These are phyloP conservation scores for Pichia sp. DNA, from an alignment of 1,139 yeast genomes.

Conservation along the genomic window DNA sequence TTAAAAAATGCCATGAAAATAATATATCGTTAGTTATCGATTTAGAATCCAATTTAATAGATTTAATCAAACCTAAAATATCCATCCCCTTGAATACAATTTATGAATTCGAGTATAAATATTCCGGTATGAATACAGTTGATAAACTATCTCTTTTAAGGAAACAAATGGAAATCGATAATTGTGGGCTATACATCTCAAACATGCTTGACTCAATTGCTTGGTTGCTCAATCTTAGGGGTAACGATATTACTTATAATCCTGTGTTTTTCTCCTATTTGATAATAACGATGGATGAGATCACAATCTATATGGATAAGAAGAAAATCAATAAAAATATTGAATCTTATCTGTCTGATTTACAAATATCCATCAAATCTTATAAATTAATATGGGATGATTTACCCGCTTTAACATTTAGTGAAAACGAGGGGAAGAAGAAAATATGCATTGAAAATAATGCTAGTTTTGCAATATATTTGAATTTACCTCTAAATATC, in stretches of 20 bases:
- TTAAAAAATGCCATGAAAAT: constrained; percentile 29
- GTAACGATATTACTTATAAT: constrained; percentile 41
- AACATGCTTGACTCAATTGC: constrained; percentile 49
- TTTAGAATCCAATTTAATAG: constrained; percentile 39
- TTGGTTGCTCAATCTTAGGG: constrained; percentile 50
- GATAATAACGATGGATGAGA: constrained; percentile 31
- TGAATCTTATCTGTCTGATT: constrained; percentile 28
- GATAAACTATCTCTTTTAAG: constrained; percentile 30
- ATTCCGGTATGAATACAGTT: constrained; percentile 39
- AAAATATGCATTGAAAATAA: constrained; percentile 35
- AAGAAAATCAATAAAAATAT: constrained; percentile 30
- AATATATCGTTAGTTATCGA: constrained; percentile 40
- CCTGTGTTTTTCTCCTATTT: constrained; percentile 48
- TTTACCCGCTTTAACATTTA: constrained; percentile 27
- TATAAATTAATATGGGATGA: constrained; percentile 42
- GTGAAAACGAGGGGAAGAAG: constrained; percentile 22
- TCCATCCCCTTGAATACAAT: constrained; percentile 16
- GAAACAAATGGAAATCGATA: constrained; percentile 14
- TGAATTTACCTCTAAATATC: constrained; percentile 32
- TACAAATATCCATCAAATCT: constrained; percentile 31
- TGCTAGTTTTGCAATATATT: constrained; percentile 46
- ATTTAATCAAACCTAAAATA: constrained; percentile 26
- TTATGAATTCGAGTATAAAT: constrained; percentile 36
- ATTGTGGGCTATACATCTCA: constrained; percentile 28
- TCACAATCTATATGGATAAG: constrained; percentile 36